Evolutionary conservation across 495 filamentous ascomycete genomes (phyloP), one percentile per base, ranked within the genome.

Genomic region (Zalerion maritima): DNA sequence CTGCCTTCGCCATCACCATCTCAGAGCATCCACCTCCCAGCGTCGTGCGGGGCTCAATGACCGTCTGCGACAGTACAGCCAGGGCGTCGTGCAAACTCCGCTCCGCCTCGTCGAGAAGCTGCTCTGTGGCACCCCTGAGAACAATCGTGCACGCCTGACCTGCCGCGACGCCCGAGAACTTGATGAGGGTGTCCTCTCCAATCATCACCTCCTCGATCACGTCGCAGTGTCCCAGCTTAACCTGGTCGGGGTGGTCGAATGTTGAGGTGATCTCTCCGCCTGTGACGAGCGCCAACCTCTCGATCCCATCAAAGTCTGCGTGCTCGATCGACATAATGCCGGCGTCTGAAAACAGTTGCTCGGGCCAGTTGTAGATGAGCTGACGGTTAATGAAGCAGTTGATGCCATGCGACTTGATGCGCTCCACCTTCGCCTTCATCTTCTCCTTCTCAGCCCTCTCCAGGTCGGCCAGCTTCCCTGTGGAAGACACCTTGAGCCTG

Each of bases 341-440:
- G 6, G 85, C 87, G 51, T 97, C 89, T 14, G 87, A 81, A 52
- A 97, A 97, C 28, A 97, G 78, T 58, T 96, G 91, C 54, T 97
- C 89, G 19, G 89, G 89, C 87, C 89, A 96, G 69, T 97, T 97
- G 69, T 97, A 97, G 58, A 97, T 97, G 25, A 97, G 70, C 50
- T 97, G 89, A 37, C 89, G 69, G 67, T 97, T 97, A 49, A 97
- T 91, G 59, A 97, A 97, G 64, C 91, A 96, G 69, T 97, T 97
- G 62, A 97, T 94, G 22, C 89, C 89, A 46, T 97, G 91, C 19
- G 83, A 71, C 72, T 96, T 97, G 64, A 97, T 97, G 47, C 78
- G 85, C 45, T 97, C 91, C 23, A 97, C 89, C 67, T 97, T 97
- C 32, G 79, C 77, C 59, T 81, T 89, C 89, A 97, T 97, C 75